phyloP scores from a whole-genome alignment of 768 basidiomycete genomes.

The Boletus insuetus region DNA sequence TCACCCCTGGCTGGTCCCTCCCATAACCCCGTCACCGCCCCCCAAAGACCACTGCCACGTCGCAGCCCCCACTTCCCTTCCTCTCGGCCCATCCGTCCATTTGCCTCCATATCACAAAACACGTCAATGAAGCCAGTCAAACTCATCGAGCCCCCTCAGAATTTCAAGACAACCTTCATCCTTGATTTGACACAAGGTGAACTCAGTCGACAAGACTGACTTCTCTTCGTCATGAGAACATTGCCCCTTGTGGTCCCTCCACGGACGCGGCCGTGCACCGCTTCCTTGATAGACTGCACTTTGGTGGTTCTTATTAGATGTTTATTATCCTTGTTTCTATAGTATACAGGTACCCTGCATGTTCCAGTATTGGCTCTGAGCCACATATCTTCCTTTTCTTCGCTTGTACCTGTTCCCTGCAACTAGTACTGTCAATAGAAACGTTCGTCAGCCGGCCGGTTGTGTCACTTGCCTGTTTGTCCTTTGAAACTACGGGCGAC shows the following conservation, averaged over 20 bases:
- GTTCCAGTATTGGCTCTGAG: slow-evolving; percentile 14
- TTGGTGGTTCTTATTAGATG: slow-evolving; percentile 19
- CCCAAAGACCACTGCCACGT: slow-evolving; percentile 35
- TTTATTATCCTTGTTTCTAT: slow-evolving; percentile 25
- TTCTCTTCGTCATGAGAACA: neutral
- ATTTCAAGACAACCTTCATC: slow-evolving; percentile 66
- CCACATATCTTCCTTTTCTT: neutral
- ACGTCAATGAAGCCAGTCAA: slow-evolving; percentile 55
- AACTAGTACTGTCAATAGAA: neutral
- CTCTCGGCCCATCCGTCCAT: slow-evolving; percentile 78
- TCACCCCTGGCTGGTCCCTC: slow-evolving; percentile 58
- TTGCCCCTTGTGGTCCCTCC: neutral
- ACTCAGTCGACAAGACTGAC: slow-evolving; percentile 64
- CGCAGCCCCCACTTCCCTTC: slow-evolving; percentile 57
- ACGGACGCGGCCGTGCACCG: neutral
- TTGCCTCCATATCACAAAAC: slow-evolving; percentile 52
- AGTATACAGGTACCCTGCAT: slow-evolving; percentile 9
- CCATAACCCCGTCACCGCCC: slow-evolving; percentile 31
- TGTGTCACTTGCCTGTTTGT: neutral
- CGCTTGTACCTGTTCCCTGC: slow-evolving; percentile 1
- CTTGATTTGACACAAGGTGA: slow-evolving; percentile 84
- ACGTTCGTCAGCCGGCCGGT: neutral
- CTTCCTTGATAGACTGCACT: neutral
- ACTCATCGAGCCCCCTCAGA: slow-evolving; percentile 75
- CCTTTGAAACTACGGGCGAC: too few relatives aligned